phyloP scores from a whole-genome alignment of 2,329 filamentous ascomycete genomes.

The Dothistroma septosporum region DNA sequence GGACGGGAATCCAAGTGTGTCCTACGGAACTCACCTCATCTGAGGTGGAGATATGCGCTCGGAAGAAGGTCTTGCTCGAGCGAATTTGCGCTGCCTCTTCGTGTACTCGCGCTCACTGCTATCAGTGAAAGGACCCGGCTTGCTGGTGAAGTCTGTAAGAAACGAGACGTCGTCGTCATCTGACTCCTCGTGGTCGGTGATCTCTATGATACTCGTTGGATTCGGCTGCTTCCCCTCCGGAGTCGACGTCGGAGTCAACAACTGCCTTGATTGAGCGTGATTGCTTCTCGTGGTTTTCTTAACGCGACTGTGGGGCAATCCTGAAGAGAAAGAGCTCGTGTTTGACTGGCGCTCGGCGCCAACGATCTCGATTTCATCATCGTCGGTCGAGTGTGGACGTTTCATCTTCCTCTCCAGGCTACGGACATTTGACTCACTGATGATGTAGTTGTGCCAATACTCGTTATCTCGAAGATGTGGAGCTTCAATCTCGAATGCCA shows the following conservation, averaged over 20 bases:
- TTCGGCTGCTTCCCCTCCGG: background rate
- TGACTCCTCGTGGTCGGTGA: background rate
- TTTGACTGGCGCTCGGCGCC: background rate
- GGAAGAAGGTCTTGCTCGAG: background rate
- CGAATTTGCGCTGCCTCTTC: background rate
- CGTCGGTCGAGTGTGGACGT: background rate
- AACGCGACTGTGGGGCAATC: too few relatives aligned
- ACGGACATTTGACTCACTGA: constrained; percentile 4
- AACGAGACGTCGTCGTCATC: background rate
- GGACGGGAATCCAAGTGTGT: background rate
- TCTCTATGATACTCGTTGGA: background rate
- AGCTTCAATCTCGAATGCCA: constrained; percentile 13
- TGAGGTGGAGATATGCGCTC: background rate
- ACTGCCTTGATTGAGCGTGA: background rate
- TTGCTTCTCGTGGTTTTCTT: background rate
- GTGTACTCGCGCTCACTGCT: background rate
- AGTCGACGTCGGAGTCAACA: background rate
- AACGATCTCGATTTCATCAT: background rate
- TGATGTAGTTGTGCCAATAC: constrained; percentile 15
- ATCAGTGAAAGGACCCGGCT: background rate
- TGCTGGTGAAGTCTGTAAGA: background rate
- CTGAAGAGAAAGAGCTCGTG: too few relatives aligned
- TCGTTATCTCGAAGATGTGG: constrained; percentile 2
- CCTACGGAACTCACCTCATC: constrained; percentile 1
- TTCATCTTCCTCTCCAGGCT: constrained; percentile 11